Base-by-base conservation (phyloP, 2,329 filamentous ascomycete genomes). In the Colletotrichum theobromicola region DNA sequence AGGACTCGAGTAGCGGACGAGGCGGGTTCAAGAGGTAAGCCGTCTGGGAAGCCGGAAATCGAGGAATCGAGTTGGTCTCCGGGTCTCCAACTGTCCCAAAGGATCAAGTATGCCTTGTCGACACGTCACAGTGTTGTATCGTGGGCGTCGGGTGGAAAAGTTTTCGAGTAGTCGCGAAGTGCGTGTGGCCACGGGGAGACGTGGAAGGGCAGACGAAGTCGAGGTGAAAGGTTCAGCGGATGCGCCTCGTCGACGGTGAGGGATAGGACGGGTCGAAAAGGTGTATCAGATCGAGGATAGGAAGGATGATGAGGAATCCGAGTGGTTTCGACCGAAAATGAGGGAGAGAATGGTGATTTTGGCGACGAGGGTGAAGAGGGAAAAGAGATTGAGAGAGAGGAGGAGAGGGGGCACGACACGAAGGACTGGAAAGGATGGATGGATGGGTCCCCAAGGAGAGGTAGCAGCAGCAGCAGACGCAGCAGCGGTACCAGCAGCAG, bases 181-280 rank as follows among this genome's bases (percentile, higher is more conserved):
- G 67, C 67, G 75, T 76, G 75, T 75, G 72, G 68, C 76, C 63
- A 75, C 67, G 75, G 76, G 74, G 67, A 76, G 67, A 69, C 70
- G 37, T 68, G 50, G 69, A 72, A 74, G 67, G 57, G 57, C 46
- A 37, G 72, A 78, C 77, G 75, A 76, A 73, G 69, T 76, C 72
- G 76, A 79, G 78, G n/a, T 77, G 37, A 65, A 79, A 21, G 78
- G 75, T 76, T 63, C 64, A 75, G 65, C 70, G 74, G 78, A 79
- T 80, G 79, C 79, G 81, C 78, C 79, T 80, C 77, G 79, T 79
- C 76, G 78, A 68, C 79, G 79, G 79, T 80, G 78, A 79, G 76
- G 75, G 73, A 76, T 72, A 34, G 76, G 77, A 76, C 77, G 77
- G 74, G 74, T 74, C 75, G 77, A 77, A 71, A 30, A 26, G 75